Conservation (phyloP, 139 green algal genomes). For the Coelastrella sp. region DNA sequence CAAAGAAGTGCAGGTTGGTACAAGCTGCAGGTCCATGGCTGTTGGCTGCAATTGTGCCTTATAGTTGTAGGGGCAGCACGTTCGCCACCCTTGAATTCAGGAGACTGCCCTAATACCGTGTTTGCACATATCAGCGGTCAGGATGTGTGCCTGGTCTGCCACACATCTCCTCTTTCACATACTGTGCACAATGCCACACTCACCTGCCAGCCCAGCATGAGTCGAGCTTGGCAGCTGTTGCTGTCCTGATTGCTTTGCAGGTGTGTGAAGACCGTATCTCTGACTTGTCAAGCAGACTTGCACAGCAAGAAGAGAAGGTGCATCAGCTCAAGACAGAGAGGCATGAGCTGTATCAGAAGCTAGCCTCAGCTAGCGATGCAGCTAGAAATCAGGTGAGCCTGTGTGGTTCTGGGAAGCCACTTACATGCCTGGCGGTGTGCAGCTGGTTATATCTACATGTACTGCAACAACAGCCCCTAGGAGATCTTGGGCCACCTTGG, state of each 20-base stretch:
- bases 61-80: too few relatives aligned
- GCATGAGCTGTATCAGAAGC: conserved; percentile 20
- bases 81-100: too few relatives aligned
- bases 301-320: background rate
- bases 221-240: background rate
- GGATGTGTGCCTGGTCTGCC: background rate
- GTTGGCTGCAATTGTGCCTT: too few relatives aligned
- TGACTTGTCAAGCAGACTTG: background rate
- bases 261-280: conserved; percentile 16
- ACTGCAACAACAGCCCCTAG: too few relatives aligned
- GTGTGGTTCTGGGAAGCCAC: background rate
- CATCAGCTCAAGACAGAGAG: conserved; percentile 12
- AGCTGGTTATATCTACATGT: too few relatives aligned
- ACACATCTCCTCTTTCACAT: background rate
- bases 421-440: too few relatives aligned
- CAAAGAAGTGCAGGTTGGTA: conserved; percentile 38
- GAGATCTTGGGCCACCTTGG: too few relatives aligned
- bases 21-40: background rate
- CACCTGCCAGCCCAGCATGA: background rate
- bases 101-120: background rate
- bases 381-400: background rate
- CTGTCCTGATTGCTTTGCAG: background rate
- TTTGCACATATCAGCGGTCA: background rate
- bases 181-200: too few relatives aligned
- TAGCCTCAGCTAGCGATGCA: conserved; percentile 8